phyloP scores from a whole-genome alignment of 2,329 filamentous ascomycete genomes.

The Alternaria brassicae region DNA sequence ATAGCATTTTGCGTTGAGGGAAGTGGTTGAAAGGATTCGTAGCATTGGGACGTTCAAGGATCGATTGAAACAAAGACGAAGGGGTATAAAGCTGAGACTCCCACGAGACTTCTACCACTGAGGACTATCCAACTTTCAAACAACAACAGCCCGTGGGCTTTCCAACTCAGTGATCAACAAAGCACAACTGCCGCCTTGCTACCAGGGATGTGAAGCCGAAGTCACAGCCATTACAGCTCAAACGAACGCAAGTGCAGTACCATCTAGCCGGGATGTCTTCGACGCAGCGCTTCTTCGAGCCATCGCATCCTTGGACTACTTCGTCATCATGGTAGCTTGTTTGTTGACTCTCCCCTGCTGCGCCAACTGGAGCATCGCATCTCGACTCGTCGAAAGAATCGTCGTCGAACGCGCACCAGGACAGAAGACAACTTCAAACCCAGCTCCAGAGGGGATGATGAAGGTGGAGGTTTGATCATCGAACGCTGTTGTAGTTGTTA shows the following conservation, averaged over 20 bases:
- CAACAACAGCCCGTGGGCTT: slow-evolving; percentile 1
- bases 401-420: slow-evolving; percentile 64
- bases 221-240: slow-evolving; percentile 4
- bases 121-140: slow-evolving; percentile 1
- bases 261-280: background rate
- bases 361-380: slow-evolving; percentile 44
- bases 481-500: slow-evolving; percentile 52
- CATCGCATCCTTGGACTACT: slow-evolving; percentile 23
- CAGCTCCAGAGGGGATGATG: slow-evolving; percentile 69
- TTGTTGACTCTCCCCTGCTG: slow-evolving; percentile 41
- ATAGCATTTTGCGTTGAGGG: background rate
- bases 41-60: background rate
- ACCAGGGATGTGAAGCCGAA: background rate
- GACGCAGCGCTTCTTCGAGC: slow-evolving; percentile 28
- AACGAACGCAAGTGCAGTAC: slow-evolving; percentile 19
- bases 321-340: slow-evolving; percentile 31
- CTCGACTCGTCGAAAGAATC: slow-evolving; percentile 52
- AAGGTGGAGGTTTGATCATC: slow-evolving; percentile 66
- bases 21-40: background rate
- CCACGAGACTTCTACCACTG: background rate
- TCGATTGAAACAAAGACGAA: background rate
- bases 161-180: background rate
- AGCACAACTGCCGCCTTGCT: background rate
- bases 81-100: slow-evolving; percentile 19
- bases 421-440: slow-evolving; percentile 81